Percentiles rank a stretch among this genome's conserved stretches.
Evolutionary conservation across 2,329 filamentous ascomycete genomes (phyloP).

Genomic region (Ciborinia camelliae): DNA sequence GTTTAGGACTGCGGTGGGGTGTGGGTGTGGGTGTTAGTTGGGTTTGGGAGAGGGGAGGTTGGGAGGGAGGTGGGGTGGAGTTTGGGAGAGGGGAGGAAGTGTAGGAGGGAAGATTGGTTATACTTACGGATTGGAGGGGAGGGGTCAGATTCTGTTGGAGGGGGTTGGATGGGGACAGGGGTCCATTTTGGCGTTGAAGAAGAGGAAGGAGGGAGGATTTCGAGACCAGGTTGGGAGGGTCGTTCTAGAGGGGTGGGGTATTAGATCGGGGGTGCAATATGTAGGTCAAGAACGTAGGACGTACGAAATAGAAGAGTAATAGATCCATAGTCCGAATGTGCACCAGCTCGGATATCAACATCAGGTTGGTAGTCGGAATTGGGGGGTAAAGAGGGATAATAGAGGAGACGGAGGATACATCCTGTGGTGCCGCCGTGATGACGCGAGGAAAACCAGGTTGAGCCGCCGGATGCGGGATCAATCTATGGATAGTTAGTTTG

Average conservation of each 20-base stretch:
- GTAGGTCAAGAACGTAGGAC: not conserved
- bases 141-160: slow-evolving; percentile 52
- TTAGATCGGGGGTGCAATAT: not conserved
- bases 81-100: too few species aligned
- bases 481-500: slow-evolving; percentile 24
- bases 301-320: slow-evolving; percentile 70
- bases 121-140: slow-evolving; percentile 14
- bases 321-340: slow-evolving; percentile 78
- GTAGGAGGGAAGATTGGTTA: not conserved
- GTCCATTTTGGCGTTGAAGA: slow-evolving; percentile 48
- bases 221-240: slow-evolving; percentile 78
- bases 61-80: too few species aligned
- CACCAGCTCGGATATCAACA: slow-evolving; percentile 77
- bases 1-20: slow-evolving; percentile 68
- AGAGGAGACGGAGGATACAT: slow-evolving; percentile 58
- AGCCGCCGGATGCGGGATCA: slow-evolving; percentile 28
- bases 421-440: slow-evolving; percentile 56
- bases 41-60: not conserved
- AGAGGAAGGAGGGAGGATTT: slow-evolving; percentile 63
- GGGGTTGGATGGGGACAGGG: slow-evolving; percentile 64
- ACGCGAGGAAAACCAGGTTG: slow-evolving; percentile 51
- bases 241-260: slow-evolving; percentile 47
- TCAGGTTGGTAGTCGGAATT: slow-evolving; percentile 45
- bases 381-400: slow-evolving; percentile 58
- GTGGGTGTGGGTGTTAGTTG: slow-evolving; percentile 36